Conservation (phyloP, 805 yeast genomes). For the Wickerhamomyces bovis region DNA sequence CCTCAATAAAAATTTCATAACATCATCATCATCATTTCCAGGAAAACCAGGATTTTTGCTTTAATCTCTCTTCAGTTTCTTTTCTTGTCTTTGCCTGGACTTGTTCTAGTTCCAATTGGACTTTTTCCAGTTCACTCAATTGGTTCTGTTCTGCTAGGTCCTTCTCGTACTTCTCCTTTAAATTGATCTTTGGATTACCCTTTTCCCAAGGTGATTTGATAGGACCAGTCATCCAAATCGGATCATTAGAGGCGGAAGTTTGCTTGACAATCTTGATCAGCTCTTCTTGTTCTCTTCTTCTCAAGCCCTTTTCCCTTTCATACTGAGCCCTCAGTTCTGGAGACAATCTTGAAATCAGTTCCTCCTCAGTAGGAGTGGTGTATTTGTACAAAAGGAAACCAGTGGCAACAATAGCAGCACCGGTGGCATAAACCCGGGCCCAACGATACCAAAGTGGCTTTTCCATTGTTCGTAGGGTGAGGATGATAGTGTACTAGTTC, state of each 20-base stretch:
- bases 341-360: conserved; percentile 63
- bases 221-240: conserved; percentile 77
- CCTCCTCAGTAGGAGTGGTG: conserved; percentile 82
- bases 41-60: conserved; percentile 28
- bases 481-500: neutral
- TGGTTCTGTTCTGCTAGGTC: conserved; percentile 38
- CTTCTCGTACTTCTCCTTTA: conserved; percentile 42
- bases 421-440: conserved; percentile 51
- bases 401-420: conserved; percentile 60
- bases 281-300: conserved; percentile 64
- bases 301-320: conserved; percentile 53
- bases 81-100: conserved; percentile 24
- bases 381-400: conserved; percentile 71
- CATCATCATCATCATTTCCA: conserved; percentile 18
- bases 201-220: conserved; percentile 63
- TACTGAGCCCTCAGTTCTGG: conserved; percentile 81
- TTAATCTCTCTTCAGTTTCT: conserved; percentile 27
- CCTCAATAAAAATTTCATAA: neutral
- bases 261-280: conserved; percentile 59
- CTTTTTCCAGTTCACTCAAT: conserved; percentile 35
- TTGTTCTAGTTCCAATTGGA: conserved; percentile 33
- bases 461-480: conserved; percentile 9
- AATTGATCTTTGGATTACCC: conserved; percentile 27
- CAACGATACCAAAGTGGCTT: conserved; percentile 52
- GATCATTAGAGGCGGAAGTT: conserved; percentile 65